phyloP scores from a whole-genome alignment of 345 rosid genomes.

The Trapa bicornis region DNA sequence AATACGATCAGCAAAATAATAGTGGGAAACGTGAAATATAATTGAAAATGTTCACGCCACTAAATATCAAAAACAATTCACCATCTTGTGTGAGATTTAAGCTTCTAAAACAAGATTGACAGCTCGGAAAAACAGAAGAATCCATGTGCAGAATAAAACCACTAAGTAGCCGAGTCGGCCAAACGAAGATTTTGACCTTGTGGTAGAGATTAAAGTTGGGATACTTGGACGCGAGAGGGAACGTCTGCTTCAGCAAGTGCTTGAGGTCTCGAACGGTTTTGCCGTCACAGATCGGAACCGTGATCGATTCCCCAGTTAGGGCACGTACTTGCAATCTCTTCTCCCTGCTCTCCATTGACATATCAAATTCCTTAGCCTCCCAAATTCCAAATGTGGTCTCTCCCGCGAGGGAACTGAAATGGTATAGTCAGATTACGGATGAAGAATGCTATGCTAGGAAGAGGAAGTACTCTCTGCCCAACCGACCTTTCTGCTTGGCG shows the following conservation, averaged over 20 bases:
- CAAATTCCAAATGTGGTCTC: background rate
- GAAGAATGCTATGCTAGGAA: too few species aligned
- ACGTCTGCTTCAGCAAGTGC: slow-evolving; percentile 35
- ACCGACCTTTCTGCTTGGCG: too few species aligned
- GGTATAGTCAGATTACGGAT: too few species aligned
- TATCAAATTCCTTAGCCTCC: background rate
- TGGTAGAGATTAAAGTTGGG: slow-evolving; percentile 65
- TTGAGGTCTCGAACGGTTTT: slow-evolving; percentile 46
- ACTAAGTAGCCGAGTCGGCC: background rate
- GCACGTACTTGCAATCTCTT: slow-evolving; percentile 46
- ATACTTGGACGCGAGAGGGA: slow-evolving; percentile 52
- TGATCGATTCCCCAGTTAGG: slow-evolving; percentile 46
- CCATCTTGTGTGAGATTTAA: background rate
- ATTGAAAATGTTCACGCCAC: background rate
- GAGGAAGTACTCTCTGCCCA: too few species aligned
- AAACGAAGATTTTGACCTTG: slow-evolving; percentile 33
- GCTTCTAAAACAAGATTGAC: background rate
- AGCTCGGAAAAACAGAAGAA: background rate
- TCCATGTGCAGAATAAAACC: background rate
- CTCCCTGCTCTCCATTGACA: slow-evolving; percentile 26
- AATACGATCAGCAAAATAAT: background rate
- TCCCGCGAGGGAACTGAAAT: background rate
- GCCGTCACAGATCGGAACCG: slow-evolving; percentile 19
- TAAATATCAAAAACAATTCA: background rate
- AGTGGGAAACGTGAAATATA: background rate